Conservation (phyloP, 345 rosid species). For the Syzygium oleosum region DNA sequence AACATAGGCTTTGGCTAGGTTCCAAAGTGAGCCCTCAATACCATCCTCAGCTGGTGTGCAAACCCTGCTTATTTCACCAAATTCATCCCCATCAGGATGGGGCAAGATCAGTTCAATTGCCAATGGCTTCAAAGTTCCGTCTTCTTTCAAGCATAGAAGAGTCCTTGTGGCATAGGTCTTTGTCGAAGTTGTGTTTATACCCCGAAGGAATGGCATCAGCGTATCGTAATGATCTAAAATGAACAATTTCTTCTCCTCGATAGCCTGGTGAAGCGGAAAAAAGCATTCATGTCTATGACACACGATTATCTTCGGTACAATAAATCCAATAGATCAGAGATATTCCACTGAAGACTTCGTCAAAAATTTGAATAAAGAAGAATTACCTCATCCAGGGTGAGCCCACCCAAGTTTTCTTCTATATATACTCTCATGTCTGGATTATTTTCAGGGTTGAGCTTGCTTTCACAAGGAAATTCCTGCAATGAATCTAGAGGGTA, state of each 20-base stretch:
- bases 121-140: slow-evolving; percentile 77
- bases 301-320: neutral
- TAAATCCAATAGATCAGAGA: neutral
- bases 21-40: slow-evolving; percentile 61
- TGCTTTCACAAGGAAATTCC: slow-evolving; percentile 75
- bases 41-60: slow-evolving; percentile 69
- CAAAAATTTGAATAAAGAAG: neutral
- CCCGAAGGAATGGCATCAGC: slow-evolving; percentile 64
- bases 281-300: neutral
- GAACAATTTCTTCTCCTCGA: slow-evolving; percentile 47
- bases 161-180: slow-evolving; percentile 78
- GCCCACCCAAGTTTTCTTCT: slow-evolving; percentile 38
- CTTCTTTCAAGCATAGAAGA: slow-evolving; percentile 61
- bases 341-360: neutral
- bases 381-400: slow-evolving; percentile 44
- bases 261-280: slow-evolving; percentile 31
- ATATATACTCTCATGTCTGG: slow-evolving; percentile 39
- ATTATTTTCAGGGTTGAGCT: slow-evolving; percentile 43
- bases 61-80: slow-evolving; percentile 56
- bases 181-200: slow-evolving; percentile 51
- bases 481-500: slow-evolving; percentile 10
- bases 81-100: slow-evolving; percentile 52
- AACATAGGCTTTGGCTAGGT: slow-evolving; percentile 83
- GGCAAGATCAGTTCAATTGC: slow-evolving; percentile 82
- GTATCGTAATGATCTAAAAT: slow-evolving; percentile 78